Percentiles rank a stretch among this genome's conserved stretches.
phyloP scores from a whole-genome alignment of 139 green algal species.

The Tetradesmus obliquus region DNA sequence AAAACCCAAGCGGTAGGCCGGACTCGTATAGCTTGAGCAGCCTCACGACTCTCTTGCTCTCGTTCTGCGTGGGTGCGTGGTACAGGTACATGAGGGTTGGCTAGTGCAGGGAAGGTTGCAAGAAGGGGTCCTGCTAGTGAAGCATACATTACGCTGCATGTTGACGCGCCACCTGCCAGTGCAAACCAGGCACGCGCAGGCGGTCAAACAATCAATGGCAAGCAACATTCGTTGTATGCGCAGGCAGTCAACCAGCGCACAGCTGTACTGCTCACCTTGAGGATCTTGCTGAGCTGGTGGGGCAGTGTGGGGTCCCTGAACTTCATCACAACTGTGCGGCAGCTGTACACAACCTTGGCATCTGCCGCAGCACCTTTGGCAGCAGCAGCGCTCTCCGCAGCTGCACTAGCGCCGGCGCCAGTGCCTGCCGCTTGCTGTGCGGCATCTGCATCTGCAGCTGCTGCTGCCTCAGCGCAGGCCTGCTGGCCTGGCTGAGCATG shows the following conservation, averaged over 20 bases:
- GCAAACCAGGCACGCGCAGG: no score
- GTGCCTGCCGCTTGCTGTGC: background rate
- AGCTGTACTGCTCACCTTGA: slow-evolving; percentile 46
- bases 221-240: no score
- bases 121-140: no score
- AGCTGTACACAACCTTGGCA: slow-evolving; percentile 37
- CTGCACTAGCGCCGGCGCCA: background rate
- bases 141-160: no score
- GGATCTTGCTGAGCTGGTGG: slow-evolving; percentile 45
- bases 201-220: no score
- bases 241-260: background rate
- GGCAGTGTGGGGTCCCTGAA: slow-evolving; percentile 58
- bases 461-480: background rate
- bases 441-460: slow-evolving; percentile 4
- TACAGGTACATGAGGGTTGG: no score
- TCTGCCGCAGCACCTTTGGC: background rate
- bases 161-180: no score
- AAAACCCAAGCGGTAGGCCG: slow-evolving; percentile 66
- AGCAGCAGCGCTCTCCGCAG: background rate
- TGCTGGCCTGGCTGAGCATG: background rate
- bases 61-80: background rate
- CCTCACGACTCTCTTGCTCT: slow-evolving; percentile 72
- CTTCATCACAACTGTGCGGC: slow-evolving; percentile 50
- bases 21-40: slow-evolving; percentile 86
- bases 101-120: no score